A percentile compares a stretch with the other conserved stretches of the same genome.
phyloP scores from a whole-genome alignment of 2,329 filamentous ascomycete genomes.

The Pseudogymnoascus sp. region DNA sequence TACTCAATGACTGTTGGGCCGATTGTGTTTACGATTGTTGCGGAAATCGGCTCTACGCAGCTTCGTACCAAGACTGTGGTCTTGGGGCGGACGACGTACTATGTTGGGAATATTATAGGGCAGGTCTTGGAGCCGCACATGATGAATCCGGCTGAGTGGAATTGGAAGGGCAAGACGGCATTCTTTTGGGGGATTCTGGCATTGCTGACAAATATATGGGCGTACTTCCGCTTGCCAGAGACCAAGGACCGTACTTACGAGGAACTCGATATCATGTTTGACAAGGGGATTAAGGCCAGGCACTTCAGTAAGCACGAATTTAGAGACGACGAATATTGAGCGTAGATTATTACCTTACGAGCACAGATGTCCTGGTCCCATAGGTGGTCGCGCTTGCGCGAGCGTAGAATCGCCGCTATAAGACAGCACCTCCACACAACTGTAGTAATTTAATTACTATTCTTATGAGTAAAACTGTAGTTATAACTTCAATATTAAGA shows the following conservation, averaged over 20 bases:
- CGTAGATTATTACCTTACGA: not conserved
- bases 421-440: too few relatives aligned
- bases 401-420: too few relatives aligned
- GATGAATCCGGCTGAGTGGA: slow-evolving; percentile 27
- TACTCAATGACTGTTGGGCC: slow-evolving; percentile 33
- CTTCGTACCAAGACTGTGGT: slow-evolving; percentile 32
- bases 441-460: too few relatives aligned
- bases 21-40: slow-evolving; percentile 31
- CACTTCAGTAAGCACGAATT: slow-evolving; percentile 49
- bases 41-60: slow-evolving; percentile 31
- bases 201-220: slow-evolving; percentile 36
- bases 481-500: too few relatives aligned
- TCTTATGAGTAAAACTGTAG: not conserved
- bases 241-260: slow-evolving; percentile 56
- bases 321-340: not conserved
- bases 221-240: slow-evolving; percentile 42
- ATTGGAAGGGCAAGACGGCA: slow-evolving; percentile 31
- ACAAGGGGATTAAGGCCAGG: slow-evolving; percentile 59
- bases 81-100: slow-evolving; percentile 32
- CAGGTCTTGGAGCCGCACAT: slow-evolving; percentile 25
- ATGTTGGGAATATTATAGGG: slow-evolving; percentile 25
- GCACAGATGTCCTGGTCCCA: too few relatives aligned
- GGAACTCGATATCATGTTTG: slow-evolving; percentile 76
- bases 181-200: slow-evolving; percentile 35
- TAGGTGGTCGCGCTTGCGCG: not conserved